phyloP scores from a whole-genome alignment of 2,329 filamentous ascomycete species.

The Lachnellula suecica region DNA sequence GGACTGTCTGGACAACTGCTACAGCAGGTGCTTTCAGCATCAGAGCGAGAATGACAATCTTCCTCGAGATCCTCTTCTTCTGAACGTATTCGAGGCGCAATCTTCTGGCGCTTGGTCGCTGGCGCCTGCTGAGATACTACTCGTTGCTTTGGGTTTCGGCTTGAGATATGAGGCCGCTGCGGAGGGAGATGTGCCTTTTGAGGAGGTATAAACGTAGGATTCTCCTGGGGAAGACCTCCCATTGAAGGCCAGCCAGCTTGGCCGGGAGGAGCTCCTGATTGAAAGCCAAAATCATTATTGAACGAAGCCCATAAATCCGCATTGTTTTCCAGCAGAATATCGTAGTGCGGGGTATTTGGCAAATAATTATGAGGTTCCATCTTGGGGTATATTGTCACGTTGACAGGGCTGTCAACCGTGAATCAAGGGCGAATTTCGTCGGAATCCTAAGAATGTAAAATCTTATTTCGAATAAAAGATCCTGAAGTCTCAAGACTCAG shows the following conservation, averaged over 20 bases:
- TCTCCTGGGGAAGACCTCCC: background rate
- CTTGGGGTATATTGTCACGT: background rate
- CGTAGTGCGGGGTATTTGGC: background rate
- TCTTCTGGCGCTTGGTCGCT: constrained; percentile 11
- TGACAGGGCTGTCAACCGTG: too few species aligned
- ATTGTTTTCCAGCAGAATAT: background rate
- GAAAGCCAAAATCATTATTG: background rate
- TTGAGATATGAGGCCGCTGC: background rate
- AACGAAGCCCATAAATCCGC: background rate
- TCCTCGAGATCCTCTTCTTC: constrained; percentile 1
- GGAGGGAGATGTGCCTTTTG: background rate
- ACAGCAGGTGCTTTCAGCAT: constrained; percentile 26
- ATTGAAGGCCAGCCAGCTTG: background rate
- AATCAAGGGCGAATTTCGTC: too few species aligned
- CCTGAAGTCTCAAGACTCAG: too few species aligned
- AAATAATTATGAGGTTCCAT: background rate
- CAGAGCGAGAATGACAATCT: constrained; percentile 7
- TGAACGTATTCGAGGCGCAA: background rate
- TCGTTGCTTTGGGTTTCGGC: background rate
- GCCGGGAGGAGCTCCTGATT: background rate
- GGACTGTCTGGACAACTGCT: constrained; percentile 28
- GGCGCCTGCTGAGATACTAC: background rate
- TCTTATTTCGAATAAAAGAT: too few species aligned
- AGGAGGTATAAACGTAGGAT: background rate
- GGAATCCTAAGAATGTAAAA: too few species aligned